These are phyloP conservation scores for Heterobasidion annosum DNA, from an alignment of 1,284 basidiomycete genomes.

Conservation along the genomic window DNA sequence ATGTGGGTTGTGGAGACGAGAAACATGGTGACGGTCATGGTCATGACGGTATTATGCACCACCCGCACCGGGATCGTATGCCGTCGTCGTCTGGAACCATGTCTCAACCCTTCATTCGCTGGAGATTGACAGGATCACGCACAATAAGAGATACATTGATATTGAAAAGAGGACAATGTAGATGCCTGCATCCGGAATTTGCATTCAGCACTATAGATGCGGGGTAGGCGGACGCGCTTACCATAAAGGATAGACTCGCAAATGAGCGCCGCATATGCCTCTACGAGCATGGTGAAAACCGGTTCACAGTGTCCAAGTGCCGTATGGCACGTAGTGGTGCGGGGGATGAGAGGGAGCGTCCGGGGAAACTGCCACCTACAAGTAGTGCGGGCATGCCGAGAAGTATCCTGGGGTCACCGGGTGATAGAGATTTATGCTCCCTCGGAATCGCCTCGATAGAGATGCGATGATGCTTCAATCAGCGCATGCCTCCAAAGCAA, in stretches of 20 bases:
- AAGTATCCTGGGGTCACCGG: too few species aligned
- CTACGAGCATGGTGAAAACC: too few species aligned
- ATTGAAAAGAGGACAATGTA: slow-evolving; percentile 1
- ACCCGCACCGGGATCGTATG: background rate
- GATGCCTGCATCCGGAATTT: background rate
- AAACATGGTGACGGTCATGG: background rate
- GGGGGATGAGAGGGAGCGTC: too few species aligned
- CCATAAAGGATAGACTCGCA: background rate
- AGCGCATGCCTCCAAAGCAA: too few species aligned
- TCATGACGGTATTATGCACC: background rate
- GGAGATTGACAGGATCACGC: background rate
- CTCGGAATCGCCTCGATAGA: too few species aligned
- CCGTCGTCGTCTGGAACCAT: background rate
- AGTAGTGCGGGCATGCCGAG: too few species aligned
- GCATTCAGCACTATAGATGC: too few species aligned
- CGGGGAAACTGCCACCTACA: too few species aligned
- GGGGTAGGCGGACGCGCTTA: background rate
- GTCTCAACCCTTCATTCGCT: background rate
- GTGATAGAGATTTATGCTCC: too few species aligned
- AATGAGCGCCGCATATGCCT: background rate
- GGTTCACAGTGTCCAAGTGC: too few species aligned
- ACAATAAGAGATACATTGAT: background rate
- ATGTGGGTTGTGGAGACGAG: background rate
- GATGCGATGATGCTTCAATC: too few species aligned
- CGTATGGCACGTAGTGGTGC: too few species aligned